Evolutionary conservation across 768 basidiomycete species (phyloP).

Genomic region (Hemileccinum rubropunctum): DNA sequence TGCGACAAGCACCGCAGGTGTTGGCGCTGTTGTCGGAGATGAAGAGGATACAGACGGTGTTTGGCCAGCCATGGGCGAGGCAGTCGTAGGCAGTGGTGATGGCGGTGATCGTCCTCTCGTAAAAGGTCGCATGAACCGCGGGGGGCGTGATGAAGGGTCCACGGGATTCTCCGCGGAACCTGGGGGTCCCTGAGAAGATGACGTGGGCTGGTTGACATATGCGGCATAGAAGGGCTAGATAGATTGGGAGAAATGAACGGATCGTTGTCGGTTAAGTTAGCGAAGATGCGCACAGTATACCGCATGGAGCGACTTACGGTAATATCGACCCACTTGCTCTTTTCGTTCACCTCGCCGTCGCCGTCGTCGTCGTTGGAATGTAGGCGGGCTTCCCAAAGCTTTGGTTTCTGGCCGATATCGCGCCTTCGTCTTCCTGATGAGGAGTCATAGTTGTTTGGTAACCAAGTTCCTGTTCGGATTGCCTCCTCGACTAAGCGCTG

Average conservation of each 20-base stretch:
- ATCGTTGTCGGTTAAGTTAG: neutral
- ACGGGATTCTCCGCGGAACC: conserved; percentile 1
- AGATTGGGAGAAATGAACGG: neutral
- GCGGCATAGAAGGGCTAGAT: conserved; percentile 25
- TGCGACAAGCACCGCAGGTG: conserved; percentile 35
- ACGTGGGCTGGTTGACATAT: conserved; percentile 13
- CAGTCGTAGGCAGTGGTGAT: conserved; percentile 9
- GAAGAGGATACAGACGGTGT: conserved; percentile 1
- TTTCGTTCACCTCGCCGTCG: conserved; percentile 14
- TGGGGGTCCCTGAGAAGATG: conserved; percentile 1
- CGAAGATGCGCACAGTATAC: neutral
- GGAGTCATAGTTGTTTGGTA: conserved; percentile 31
- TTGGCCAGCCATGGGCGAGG: conserved; percentile 1
- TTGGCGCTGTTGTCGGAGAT: conserved; percentile 6
- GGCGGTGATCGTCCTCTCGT: conserved; percentile 10
- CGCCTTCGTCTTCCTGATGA: conserved; percentile 19
- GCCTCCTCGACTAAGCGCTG: conserved; percentile 59
- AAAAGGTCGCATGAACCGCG: conserved; percentile 20
- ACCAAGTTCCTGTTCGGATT: conserved; percentile 62
- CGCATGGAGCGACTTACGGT: conserved; percentile 16
- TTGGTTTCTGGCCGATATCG: conserved; percentile 31
- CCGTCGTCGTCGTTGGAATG: conserved; percentile 8
- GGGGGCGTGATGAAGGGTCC: conserved; percentile 5
- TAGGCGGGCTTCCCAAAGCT: conserved; percentile 30
- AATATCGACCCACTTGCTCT: conserved; percentile 28